Evolutionary conservation across 1,284 basidiomycete species (phyloP), one percentile per base, ranked within the genome.

Genomic region (Phlebopus sp.): DNA sequence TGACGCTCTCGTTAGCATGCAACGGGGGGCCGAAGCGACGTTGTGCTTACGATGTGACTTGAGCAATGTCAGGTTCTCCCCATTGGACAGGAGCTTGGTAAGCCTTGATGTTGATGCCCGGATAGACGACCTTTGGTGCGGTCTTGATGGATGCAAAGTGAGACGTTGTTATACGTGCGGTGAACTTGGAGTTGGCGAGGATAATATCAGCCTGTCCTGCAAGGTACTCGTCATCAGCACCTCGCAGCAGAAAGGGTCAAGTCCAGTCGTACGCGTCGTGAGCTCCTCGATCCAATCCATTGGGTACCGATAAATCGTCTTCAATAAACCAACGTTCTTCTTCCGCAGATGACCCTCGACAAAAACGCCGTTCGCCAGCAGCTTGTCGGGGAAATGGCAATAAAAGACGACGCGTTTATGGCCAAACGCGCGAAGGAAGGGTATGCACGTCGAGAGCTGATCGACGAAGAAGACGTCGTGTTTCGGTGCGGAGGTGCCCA

Each of bases 341-440:
- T 60, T 72, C 45, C 40, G 60, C 29, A 66, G 54, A 17, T 57
- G 59, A 10, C 64, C 84, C 45, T 86, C 83, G 2, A 84, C 76
- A 55, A 86, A 90, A 17, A 80, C 82, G 2, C 90, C 91, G 64
- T 83, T 75, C 42, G 92, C 78, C n/a, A 97, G 77, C 0, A 97
- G 73, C 65, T 95, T 93, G 70, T 97, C 94, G 0, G 97, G 96
- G 60, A 98, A 99, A 67, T 99, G 96, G 59, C 94, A 97, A 68
- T 99, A 99, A 70, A 97, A 99, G 14, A 99, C 83, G 19, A 97
- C 88, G 1, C 91, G 82, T 9, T 82, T 90, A 10, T 76, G 74
- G 2, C 77, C 79, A 9, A 90, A 63, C 44, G 75, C 66, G 11
- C 90, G 79, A 1, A 99, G 74, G 52, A 96, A 73, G 0, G 96